These are phyloP conservation scores for Globisporangium apiculatum DNA, from an alignment of 352 stramenopile genomes.

Conservation along the genomic window DNA sequence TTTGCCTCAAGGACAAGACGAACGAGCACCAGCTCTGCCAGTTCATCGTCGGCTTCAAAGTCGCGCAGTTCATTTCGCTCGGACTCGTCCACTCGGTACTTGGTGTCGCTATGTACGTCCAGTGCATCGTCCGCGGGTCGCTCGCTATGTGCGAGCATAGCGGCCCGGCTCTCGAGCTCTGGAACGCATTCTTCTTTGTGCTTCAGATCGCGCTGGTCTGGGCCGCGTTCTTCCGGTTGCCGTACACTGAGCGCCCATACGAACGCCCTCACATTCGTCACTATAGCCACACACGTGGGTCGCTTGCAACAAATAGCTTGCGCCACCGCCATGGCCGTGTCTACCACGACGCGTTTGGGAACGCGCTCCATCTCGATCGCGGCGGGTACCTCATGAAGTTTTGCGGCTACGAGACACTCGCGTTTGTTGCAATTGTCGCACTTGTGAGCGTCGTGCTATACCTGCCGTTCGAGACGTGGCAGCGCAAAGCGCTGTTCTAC, in stretches of 20 bases:
- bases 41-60: constrained; percentile 90
- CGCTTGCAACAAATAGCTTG: not conserved
- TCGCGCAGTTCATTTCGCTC: constrained; percentile 86
- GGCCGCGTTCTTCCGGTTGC: constrained; percentile 78
- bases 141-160: constrained; percentile 43
- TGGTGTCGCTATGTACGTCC: constrained; percentile 63
- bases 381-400: constrained; percentile 85
- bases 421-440: constrained; percentile 65
- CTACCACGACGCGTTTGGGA: constrained; percentile 78
- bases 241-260: constrained; percentile 64
- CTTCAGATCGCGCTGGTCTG: constrained; percentile 81
- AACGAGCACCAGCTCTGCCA: constrained; percentile 91
- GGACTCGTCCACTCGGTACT: constrained; percentile 65
- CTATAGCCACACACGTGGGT: not conserved
- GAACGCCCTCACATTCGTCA: constrained; percentile 12
- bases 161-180: constrained; percentile 54
- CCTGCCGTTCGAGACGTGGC: constrained; percentile 67
- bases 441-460: constrained; percentile 54
- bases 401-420: constrained; percentile 79
- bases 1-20: constrained; percentile 88
- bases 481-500: constrained; percentile 78
- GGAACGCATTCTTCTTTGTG: constrained; percentile 77
- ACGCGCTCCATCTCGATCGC: constrained; percentile 68
- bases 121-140: constrained; percentile 55
- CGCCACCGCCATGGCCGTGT: constrained; percentile 17